Evolutionary conservation across 2,329 filamentous ascomycete genomes (phyloP).

Genomic region (Monilinia laxa): DNA sequence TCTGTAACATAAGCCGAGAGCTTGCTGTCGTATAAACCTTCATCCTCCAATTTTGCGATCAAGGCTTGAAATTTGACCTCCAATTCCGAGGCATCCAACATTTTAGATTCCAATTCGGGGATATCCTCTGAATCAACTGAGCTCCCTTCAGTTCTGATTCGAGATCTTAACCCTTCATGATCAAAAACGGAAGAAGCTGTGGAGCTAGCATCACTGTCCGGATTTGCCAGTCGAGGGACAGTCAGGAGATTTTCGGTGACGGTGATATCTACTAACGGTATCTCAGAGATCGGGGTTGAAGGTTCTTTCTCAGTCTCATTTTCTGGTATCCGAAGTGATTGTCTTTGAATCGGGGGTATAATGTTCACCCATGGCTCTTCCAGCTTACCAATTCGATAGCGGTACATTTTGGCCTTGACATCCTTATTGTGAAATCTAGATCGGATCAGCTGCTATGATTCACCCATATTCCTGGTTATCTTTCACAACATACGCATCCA

Average conservation of each 20-base stretch:
- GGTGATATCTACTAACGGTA: constrained; percentile 7
- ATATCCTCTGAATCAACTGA: constrained; percentile 41
- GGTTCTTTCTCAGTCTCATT: constrained; percentile 12
- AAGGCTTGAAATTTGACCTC: constrained; percentile 13
- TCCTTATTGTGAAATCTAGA: constrained; percentile 77
- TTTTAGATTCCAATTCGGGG: not conserved
- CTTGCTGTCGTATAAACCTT: constrained; percentile 80
- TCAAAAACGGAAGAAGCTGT: constrained; percentile 11
- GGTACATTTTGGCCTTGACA: constrained; percentile 70
- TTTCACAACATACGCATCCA: constrained; percentile 71
- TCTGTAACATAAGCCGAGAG: constrained; percentile 80
- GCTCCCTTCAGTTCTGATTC: constrained; percentile 35
- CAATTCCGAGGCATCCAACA: constrained; percentile 6
- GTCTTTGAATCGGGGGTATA: constrained; percentile 75
- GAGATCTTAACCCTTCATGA: not conserved
- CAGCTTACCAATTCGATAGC: constrained; percentile 80
- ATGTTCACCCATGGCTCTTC: constrained; percentile 86
- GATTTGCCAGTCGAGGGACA: constrained; percentile 40
- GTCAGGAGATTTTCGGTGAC: constrained; percentile 69
- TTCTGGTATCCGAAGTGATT: constrained; percentile 3
- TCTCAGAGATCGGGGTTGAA: constrained; percentile 3
- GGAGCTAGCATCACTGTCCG: constrained; percentile 8
- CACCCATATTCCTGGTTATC: not conserved
- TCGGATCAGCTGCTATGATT: constrained; percentile 12
- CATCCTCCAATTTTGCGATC: constrained; percentile 41